Conservation (phyloP, 768 basidiomycete genomes). For the Amyloporia xantha region DNA sequence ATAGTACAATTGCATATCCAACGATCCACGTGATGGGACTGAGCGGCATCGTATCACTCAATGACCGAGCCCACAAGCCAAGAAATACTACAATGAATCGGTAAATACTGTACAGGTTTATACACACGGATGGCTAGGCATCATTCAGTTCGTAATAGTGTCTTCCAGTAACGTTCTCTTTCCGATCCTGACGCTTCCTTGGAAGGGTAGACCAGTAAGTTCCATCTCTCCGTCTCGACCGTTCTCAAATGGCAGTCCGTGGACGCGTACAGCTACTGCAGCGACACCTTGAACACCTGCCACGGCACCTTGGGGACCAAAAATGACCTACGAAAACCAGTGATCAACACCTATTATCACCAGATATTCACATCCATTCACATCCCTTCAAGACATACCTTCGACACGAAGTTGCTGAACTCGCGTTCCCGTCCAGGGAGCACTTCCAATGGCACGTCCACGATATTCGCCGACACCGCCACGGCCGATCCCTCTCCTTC, state of each 20-base stretch:
- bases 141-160: background rate
- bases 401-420: slow-evolving; percentile 70
- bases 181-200: slow-evolving; percentile 58
- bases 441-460: slow-evolving; percentile 71
- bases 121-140: too few species aligned
- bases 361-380: slow-evolving; percentile 3
- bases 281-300: slow-evolving; percentile 65
- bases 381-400: slow-evolving; percentile 37
- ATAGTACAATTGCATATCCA: too few species aligned
- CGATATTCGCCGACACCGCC: slow-evolving; percentile 55
- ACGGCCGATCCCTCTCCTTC: slow-evolving; percentile 47
- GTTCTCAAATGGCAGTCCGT: slow-evolving; percentile 50
- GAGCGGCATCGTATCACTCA: too few species aligned
- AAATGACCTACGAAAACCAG: slow-evolving; percentile 48
- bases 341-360: background rate
- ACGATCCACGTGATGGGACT: too few species aligned
- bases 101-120: too few species aligned
- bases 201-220: slow-evolving; percentile 58
- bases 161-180: slow-evolving; percentile 31
- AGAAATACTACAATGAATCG: too few species aligned
- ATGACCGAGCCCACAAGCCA: too few species aligned
- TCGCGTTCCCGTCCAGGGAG: slow-evolving; percentile 71
- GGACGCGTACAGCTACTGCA: slow-evolving; percentile 50
- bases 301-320: slow-evolving; percentile 53
- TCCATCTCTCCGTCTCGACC: slow-evolving; percentile 45